phyloP scores from a whole-genome alignment of 306 rosid species.

The Aeschynomene evenia region DNA sequence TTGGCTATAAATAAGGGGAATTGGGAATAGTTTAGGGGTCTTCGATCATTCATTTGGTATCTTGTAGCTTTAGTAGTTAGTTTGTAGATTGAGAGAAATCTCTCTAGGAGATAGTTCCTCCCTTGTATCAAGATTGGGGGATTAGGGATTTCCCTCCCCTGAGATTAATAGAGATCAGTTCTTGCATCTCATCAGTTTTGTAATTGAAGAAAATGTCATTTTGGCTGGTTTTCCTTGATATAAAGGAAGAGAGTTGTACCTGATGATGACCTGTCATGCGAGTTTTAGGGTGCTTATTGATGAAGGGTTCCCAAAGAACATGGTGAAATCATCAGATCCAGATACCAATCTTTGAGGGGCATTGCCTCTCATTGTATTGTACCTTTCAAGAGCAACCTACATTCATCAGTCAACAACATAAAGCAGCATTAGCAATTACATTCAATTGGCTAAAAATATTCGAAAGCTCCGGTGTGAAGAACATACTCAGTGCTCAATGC shows the following conservation, averaged over 20 bases:
- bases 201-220: conserved; percentile 14
- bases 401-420: not conserved
- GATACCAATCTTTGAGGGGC: conserved; percentile 95
- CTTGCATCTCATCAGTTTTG: no score
- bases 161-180: no score
- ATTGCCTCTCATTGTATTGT: conserved; percentile 72
- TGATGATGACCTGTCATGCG: conserved; percentile 97
- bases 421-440: not conserved
- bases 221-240: conserved; percentile 20
- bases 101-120: no score
- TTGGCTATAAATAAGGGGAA: no score
- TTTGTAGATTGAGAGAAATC: no score
- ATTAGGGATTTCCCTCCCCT: no score
- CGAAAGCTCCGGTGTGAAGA: conserved; percentile 93
- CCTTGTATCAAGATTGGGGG: no score
- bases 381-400: conserved; percentile 94
- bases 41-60: no score
- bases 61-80: no score
- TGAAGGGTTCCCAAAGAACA: conserved; percentile 95
- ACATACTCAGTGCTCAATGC: conserved; percentile 95
- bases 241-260: conserved; percentile 41
- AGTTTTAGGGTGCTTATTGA: conserved; percentile 84
- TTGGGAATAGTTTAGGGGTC: no score
- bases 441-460: conserved; percentile 24
- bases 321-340: conserved; percentile 95